These are phyloP conservation scores for Pseudotsuga menziesii DNA, from an alignment of 75 land plant species.

Conservation along the genomic window DNA sequence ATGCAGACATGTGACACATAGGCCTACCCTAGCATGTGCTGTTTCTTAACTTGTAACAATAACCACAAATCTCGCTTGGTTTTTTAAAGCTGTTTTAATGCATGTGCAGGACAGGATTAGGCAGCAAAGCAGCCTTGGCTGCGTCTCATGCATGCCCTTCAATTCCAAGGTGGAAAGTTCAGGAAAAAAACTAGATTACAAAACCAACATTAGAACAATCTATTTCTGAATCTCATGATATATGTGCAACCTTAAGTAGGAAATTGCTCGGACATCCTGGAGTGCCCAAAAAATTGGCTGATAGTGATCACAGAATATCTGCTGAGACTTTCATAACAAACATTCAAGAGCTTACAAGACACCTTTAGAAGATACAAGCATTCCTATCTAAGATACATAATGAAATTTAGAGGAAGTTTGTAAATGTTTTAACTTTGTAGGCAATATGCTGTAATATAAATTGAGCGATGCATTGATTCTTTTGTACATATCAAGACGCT, in stretches of 20 bases:
- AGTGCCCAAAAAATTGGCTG: neutral
- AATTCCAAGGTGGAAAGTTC: neutral
- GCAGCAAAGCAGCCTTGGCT: conserved; percentile 52
- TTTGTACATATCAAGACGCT: conserved; percentile 11
- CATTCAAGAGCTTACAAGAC: conserved; percentile 7
- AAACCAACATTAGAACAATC: neutral
- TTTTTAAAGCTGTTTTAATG: neutral
- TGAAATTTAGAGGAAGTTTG: neutral
- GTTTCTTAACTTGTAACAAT: neutral
- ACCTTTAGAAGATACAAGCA: conserved; percentile 2
- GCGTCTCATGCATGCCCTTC: conserved; percentile 24
- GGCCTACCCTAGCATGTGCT: too few species aligned
- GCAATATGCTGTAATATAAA: conserved; percentile 9
- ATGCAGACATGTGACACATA: too few species aligned
- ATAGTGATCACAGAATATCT: neutral
- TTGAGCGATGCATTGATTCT: neutral
- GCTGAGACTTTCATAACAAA: neutral
- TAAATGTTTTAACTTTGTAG: neutral
- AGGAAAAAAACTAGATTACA: neutral
- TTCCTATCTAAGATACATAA: neutral
- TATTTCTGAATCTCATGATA: neutral
- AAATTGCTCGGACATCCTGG: neutral
- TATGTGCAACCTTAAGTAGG: neutral
- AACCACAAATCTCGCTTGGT: neutral
- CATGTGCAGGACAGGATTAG: conserved; percentile 58